Evolutionary conservation across 2,329 filamentous ascomycete genomes (phyloP), one percentile per base, ranked within the genome.

Genomic region (Xylariaceae sp.): DNA sequence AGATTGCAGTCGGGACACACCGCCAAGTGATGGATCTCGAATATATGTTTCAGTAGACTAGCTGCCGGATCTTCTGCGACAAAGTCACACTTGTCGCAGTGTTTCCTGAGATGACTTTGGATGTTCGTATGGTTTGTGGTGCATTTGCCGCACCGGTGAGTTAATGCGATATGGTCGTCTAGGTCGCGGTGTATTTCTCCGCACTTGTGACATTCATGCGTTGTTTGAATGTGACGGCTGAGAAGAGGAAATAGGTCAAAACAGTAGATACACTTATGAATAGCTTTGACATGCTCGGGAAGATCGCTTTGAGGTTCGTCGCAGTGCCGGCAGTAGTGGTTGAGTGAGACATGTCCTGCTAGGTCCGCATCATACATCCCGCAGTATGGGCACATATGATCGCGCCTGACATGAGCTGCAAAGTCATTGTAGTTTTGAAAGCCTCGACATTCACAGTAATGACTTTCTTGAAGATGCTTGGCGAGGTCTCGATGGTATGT

Each of bases 21-120:
- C n/a, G 14, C 18, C 17, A 42, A 16, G 18, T 42, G 40, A 42
- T 42, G 40, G 40, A 16, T 42, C 18, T 42, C 18, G 40, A 42
- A 19, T 42, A 42, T 16, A 42, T 42, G 40, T 42, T 42, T 42
- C 40, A 42, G 40, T 19, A 42, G 40, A 42, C 40, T 17, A 42
- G 40, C 40, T 42, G 40, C 40, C 40, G 40, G 40, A 19, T 42
- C 40, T 42, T 42, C n/a, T 16, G 40, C 40, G 40, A 42, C 40
- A 42, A 42, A 42, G 40, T 42, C 40, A 42, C 40, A 42, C 40
- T 42, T 42, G n/a, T 42, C 40, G 40, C 40, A 42, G 40, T 42
- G 40, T 42, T 42, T 42, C 40, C 40, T 42, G 18, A 42, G 40
- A 42, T 42, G 40, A 42, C 40, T 42, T 17, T 16, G 40, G 18